Evolutionary conservation across 768 basidiomycete species (phyloP).

Genomic region (Macrolepiota albuminosa): DNA sequence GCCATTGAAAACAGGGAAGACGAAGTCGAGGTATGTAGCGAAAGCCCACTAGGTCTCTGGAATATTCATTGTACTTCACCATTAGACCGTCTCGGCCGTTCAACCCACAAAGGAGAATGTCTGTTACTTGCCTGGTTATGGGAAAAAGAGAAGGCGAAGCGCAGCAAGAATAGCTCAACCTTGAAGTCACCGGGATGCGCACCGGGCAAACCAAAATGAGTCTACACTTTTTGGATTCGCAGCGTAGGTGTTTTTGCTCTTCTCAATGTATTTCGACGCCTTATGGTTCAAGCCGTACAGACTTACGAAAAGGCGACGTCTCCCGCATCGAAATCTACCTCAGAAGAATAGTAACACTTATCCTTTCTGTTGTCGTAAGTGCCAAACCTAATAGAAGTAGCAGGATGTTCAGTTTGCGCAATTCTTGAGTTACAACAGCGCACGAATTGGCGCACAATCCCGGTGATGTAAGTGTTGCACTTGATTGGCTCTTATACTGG

Average conservation of each 20-base stretch:
- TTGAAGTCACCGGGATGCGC: too few relatives aligned
- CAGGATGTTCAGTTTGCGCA: neutral
- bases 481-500: neutral
- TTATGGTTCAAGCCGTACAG: neutral
- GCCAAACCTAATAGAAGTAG: neutral
- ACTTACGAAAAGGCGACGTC: neutral
- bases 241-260: neutral
- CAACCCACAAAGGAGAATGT: too few relatives aligned
- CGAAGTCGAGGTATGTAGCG: too few relatives aligned
- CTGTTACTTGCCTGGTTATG: too few relatives aligned
- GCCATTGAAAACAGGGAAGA: too few relatives aligned
- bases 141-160: too few relatives aligned
- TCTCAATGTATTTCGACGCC: neutral
- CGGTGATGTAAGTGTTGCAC: neutral
- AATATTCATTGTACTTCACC: too few relatives aligned
- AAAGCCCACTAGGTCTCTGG: too few relatives aligned
- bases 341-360: neutral
- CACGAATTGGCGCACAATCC: neutral
- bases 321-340: neutral
- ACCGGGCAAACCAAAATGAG: neutral
- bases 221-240: neutral
- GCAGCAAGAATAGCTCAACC: too few relatives aligned
- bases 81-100: too few relatives aligned
- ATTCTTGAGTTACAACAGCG: neutral
- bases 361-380: neutral